Evolutionary conservation across 2,329 filamentous ascomycete species (phyloP).

Genomic region (Sporothrix phasma): DNA sequence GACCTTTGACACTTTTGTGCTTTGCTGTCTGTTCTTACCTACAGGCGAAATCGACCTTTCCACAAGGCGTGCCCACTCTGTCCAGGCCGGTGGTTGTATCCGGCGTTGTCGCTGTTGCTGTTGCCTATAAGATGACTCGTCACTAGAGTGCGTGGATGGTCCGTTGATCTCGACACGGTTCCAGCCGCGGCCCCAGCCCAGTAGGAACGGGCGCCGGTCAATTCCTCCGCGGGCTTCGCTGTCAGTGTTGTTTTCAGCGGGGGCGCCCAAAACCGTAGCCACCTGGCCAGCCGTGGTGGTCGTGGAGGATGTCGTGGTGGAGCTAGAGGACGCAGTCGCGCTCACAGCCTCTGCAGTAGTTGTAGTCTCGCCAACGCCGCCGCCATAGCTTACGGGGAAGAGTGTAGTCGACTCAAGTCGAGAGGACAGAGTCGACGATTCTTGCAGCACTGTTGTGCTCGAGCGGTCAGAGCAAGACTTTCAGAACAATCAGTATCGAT

Average conservation of each 20-base stretch:
- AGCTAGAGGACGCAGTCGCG: not conserved
- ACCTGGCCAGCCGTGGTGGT: constrained; percentile 12
- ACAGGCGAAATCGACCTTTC: constrained; percentile 5
- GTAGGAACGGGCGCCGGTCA: not conserved
- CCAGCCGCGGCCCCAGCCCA: constrained; percentile 6
- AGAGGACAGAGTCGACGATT: not conserved
- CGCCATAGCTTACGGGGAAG: not conserved
- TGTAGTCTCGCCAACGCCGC: not conserved
- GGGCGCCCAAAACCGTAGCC: constrained; percentile 15
- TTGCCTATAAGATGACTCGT: not conserved
- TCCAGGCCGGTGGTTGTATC: not conserved
- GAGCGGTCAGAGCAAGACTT: not conserved
- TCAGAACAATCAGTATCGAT: not conserved
- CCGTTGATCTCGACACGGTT: not conserved
- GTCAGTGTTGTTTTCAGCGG: not conserved
- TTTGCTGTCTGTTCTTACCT: not conserved
- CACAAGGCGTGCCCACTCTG: not conserved
- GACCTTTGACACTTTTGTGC: not conserved
- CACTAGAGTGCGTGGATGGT: not conserved
- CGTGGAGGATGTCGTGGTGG: not conserved
- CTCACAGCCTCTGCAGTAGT: not conserved
- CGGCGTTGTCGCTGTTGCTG: not conserved
- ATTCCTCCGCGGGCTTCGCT: not conserved
- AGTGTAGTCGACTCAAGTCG: not conserved
- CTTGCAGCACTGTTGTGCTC: not conserved